Conservation (phyloP, 345 rosid genomes). For the Eucalyptus pumila region DNA sequence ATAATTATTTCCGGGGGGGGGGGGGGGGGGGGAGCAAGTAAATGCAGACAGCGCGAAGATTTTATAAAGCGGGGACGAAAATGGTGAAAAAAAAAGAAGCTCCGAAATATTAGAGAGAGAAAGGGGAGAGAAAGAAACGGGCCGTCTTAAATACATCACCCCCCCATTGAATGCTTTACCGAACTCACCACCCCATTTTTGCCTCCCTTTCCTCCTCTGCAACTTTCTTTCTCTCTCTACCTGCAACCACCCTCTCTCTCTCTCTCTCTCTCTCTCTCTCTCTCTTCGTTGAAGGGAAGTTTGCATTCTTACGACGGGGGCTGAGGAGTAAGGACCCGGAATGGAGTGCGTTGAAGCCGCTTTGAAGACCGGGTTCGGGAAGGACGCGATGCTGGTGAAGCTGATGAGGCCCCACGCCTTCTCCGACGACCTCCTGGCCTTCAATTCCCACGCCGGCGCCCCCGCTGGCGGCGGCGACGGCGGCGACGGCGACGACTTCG, state of each 20-base stretch:
- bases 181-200: background rate
- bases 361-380: slow-evolving; percentile 43
- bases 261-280: background rate
- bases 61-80: background rate
- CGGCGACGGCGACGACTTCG: slow-evolving; percentile 54
- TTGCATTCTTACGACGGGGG: background rate
- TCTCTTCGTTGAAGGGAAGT: background rate
- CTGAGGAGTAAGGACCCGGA: background rate
- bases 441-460: slow-evolving; percentile 5
- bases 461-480: slow-evolving; percentile 24
- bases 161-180: background rate
- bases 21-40: background rate
- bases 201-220: background rate
- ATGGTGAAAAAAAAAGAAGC: background rate
- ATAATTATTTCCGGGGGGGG: background rate
- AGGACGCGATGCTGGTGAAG: slow-evolving; percentile 36
- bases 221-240: background rate
- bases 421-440: background rate
- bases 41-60: background rate
- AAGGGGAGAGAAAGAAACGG: background rate
- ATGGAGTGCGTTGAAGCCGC: slow-evolving; percentile 74
- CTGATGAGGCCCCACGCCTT: background rate
- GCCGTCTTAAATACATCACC: background rate
- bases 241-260: background rate
- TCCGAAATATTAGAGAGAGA: background rate